Base-by-base conservation (phyloP, 2,329 filamentous ascomycete species). In the Cadophora gregata region DNA sequence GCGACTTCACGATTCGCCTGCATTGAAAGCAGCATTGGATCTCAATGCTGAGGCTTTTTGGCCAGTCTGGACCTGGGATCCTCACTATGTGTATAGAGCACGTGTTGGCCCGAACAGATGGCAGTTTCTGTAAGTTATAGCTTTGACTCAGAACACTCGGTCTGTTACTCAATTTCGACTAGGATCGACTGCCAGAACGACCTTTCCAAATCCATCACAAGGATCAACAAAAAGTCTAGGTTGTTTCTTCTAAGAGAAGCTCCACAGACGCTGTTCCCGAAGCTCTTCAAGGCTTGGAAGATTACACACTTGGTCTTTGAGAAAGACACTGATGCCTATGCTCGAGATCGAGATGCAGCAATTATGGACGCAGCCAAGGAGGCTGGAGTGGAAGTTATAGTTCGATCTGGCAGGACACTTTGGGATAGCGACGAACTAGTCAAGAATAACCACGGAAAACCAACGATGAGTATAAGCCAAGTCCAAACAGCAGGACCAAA, bases 41-140 rank as follows among this genome's bases (percentile, higher is more conserved):
- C 81, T 93, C 7, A 82, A 90, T 0, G 90, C 91, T 1, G 84
- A 85, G 62, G 86, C 85, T 24, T 80, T 94, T 29, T 93, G 90
- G 81, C 91, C 90, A 0, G 85, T 93, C 55, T 94, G 91, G 83
- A 92, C 89, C 1, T 94, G 90, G 90, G 91, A 93, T 75, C 90
- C 90, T 65, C 90, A 93, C 76, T 93, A 93, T 75, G 90, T 93
- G 29, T 93, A 93, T 75, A 84, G 84, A 36, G 87, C 88, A 0
- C 84, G 90, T 65, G 90, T 89, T 4, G 90, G 90, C 0, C 80
- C 87, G 9, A 94, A 94, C 73, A 82, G 91, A 71, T 93, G 90
- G 89, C 88, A 92, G 72, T 93, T 90, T 74, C 78, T 93, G 81
- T 87, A 73, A 63, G 74, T 69, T 45, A 3, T 45, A 45, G 3